These are phyloP conservation scores for Sesbania bispinosa DNA, from an alignment of 306 rosid species.

Conservation along the genomic window DNA sequence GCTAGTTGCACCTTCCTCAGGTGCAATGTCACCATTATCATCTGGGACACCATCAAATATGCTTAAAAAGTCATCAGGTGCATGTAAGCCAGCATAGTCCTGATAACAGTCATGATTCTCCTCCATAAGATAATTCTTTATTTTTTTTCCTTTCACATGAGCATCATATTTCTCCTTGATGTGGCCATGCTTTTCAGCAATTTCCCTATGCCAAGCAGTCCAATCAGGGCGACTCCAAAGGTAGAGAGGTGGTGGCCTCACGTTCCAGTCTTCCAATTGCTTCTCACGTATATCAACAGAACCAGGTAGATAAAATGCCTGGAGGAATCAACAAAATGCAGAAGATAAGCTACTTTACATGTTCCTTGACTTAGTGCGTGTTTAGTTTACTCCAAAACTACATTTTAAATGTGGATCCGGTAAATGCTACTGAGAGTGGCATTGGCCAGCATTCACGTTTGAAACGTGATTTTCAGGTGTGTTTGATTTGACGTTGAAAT, in stretches of 20 bases:
- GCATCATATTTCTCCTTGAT: slow-evolving; percentile 13
- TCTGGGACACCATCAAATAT: slow-evolving; percentile 35
- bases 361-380: not conserved
- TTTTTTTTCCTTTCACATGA: slow-evolving; percentile 2
- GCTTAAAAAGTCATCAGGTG: slow-evolving; percentile 25
- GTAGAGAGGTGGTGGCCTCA: slow-evolving; percentile 53
- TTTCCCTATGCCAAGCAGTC: slow-evolving; percentile 37
- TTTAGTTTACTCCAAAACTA: too few species aligned
- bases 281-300: slow-evolving; percentile 48
- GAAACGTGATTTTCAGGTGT: too few species aligned
- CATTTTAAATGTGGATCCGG: too few species aligned
- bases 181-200: slow-evolving; percentile 45
- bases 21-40: not conserved
- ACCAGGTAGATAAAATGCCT: slow-evolving; percentile 68
- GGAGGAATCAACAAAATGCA: slow-evolving; percentile 20
- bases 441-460: too few species aligned
- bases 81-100: slow-evolving; percentile 28
- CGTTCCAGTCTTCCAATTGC: slow-evolving; percentile 61
- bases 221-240: slow-evolving; percentile 67
- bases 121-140: slow-evolving; percentile 34
- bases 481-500: too few species aligned
- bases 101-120: slow-evolving; percentile 33
- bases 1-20: slow-evolving; percentile 1
- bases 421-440: too few species aligned
- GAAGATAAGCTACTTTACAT: slow-evolving; percentile 8